phyloP scores from a whole-genome alignment of 1,139 yeast species.

The Cylindricascospora bacillispora region DNA sequence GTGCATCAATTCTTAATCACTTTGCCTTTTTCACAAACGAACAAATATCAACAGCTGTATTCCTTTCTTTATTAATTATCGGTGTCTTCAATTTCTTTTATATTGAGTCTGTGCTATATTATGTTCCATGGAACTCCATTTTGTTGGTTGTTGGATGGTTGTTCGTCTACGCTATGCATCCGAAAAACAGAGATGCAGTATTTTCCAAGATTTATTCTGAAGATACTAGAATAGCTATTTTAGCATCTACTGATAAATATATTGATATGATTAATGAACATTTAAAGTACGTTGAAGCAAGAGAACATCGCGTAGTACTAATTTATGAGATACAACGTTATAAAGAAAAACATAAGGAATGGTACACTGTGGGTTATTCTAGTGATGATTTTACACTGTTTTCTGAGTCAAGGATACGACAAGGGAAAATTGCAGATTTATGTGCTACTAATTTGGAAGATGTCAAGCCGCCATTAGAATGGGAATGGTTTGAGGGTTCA shows the following conservation, averaged over 20 bases:
- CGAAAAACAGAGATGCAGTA: conserved; percentile 35
- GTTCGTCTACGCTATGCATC: conserved; percentile 39
- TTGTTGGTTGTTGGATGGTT: conserved; percentile 40
- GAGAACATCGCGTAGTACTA: conserved; percentile 37
- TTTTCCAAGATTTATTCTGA: conserved; percentile 41
- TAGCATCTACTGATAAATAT: conserved; percentile 34
- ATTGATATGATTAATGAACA: conserved; percentile 30
- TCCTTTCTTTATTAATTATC: conserved; percentile 27
- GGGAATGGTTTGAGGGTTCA: conserved; percentile 37
- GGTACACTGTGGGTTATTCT: conserved; percentile 50
- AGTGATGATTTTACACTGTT: conserved; percentile 39
- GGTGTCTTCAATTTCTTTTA: conserved; percentile 28
- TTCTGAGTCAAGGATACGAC: conserved; percentile 27
- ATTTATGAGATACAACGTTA: conserved; percentile 60
- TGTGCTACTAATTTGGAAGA: conserved; percentile 25
- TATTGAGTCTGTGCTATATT: conserved; percentile 21
- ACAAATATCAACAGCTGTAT: conserved; percentile 43
- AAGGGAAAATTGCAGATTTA: conserved; percentile 12
- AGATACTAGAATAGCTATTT: conserved; percentile 41
- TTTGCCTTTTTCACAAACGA: conserved; percentile 60
- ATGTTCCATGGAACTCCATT: conserved; percentile 30
- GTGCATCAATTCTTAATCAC: conserved; percentile 37
- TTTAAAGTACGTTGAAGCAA: conserved; percentile 26
- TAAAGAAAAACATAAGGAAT: conserved; percentile 37
- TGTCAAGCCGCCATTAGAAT: conserved; percentile 43